Percentiles rank a stretch among this genome's conserved stretches.
Conservation (phyloP, 2,329 filamentous ascomycete genomes). For the Aspergillus ustus region DNA sequence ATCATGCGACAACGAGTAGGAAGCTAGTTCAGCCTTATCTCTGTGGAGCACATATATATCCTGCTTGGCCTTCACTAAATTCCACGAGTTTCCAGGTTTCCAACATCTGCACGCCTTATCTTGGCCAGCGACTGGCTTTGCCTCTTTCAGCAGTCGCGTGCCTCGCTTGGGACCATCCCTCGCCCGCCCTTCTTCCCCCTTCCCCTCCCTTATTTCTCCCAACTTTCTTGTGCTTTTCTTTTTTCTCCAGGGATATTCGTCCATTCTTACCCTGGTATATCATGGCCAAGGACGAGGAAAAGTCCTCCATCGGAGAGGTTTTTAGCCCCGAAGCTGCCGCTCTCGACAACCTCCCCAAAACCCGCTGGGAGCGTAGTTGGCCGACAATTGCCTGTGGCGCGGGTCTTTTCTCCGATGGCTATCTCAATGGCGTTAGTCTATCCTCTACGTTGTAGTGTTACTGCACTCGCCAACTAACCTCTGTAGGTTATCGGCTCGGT, state of each 20-base stretch:
- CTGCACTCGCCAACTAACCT: not conserved
- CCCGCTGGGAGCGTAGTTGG: slow-evolving; percentile 61
- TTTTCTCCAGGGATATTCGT: not conserved
- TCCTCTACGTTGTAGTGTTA: not conserved
- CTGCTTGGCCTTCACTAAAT: not conserved
- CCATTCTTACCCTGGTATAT: not conserved
- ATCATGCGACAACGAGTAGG: not conserved
- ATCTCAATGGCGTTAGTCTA: slow-evolving; percentile 75
- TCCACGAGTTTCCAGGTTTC: not conserved
- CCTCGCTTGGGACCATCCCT: not conserved
- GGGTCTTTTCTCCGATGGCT: slow-evolving; percentile 89
- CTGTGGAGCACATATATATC: not conserved
- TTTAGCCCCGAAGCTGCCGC: not conserved
- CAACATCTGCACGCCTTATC: not conserved
- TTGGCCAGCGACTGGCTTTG: not conserved
- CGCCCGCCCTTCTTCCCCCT: not conserved
- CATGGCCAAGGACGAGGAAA: slow-evolving; percentile 4
- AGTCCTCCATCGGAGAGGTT: not conserved
- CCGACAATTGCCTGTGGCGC: slow-evolving; percentile 88
- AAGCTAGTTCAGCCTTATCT: not conserved
- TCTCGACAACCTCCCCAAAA: slow-evolving; percentile 25
- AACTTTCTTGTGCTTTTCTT: not conserved
- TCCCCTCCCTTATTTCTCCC: not conserved
- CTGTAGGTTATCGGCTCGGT: slow-evolving; percentile 80
- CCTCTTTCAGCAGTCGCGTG: not conserved